Percentiles rank a stretch among this genome's conserved stretches.
phyloP scores from a whole-genome alignment of 208 protist species.

The Spongospora subterranea region DNA sequence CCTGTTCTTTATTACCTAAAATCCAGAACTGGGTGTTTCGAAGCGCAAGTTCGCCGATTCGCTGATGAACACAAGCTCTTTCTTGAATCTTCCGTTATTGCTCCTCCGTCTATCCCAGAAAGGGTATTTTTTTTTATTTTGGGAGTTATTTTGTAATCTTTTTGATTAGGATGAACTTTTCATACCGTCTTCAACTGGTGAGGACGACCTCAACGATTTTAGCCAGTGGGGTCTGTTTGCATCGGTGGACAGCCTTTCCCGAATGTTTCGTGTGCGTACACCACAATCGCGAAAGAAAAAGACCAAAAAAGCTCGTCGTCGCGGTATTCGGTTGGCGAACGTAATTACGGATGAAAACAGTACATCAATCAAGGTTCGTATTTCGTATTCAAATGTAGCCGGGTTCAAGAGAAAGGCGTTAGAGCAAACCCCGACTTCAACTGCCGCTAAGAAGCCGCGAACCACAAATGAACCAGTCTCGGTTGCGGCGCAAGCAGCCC shows the following conservation, averaged over 20 bases:
- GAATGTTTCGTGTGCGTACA: not conserved
- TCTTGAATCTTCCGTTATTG: not conserved
- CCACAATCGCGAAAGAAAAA: not conserved
- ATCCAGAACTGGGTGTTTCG: not conserved
- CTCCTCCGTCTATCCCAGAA: not conserved
- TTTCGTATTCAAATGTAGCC: not conserved
- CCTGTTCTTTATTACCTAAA: not conserved
- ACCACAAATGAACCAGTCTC: not conserved
- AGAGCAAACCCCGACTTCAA: not conserved
- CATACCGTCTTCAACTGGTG: not conserved
- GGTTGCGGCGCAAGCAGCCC: not conserved
- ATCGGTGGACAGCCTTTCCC: not conserved
- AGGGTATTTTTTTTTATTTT: not conserved
- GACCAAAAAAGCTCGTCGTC: not conserved
- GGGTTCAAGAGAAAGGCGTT: not conserved
- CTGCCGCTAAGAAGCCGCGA: not conserved
- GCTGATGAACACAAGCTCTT: not conserved
- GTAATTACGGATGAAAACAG: not conserved
- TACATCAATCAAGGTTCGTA: not conserved
- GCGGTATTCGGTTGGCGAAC: not conserved
- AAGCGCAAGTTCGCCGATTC: not conserved
- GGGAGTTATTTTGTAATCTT: not conserved
- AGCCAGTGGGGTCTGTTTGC: not conserved
- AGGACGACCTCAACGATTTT: not conserved
- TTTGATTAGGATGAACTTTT: not conserved